Evolutionary conservation across 192 early-diverging fungal genomes (phyloP), one percentile per base, ranked within the genome.

Genomic region (Umbelopsis ramanniana): DNA sequence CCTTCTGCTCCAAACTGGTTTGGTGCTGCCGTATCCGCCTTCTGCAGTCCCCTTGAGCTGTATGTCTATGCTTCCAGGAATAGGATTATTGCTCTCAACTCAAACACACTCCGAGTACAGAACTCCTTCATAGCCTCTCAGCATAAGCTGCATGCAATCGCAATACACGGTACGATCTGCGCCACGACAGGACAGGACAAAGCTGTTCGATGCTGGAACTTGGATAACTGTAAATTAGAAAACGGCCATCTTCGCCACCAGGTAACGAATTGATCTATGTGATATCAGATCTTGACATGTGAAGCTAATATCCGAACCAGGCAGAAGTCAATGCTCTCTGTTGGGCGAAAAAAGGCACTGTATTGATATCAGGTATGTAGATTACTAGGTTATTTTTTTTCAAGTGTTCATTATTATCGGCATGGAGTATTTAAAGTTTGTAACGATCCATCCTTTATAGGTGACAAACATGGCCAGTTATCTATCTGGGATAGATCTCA

Each of bases 11-110:
- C 57, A 22, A 63, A 63, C 15, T 63, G 57, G 57, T 63, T 63
- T 35, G 33, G 33, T 11, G 17, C 57, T 37, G 17, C 24, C 33
- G 12, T 63, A 17, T 19, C 57, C 2, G 57, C 57, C 15, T 2
- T 63, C 2, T 37, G 57, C 12, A 14, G 2, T 0, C 12, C 33
- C 0, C 57, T 63, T 5, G 33, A 35, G 2, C 17, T 63, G 11
- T 63, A 63, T 63, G 57, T 63, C 26, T 63, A 63, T 35, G 57
- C 57, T 29, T 63, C 57, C 17, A 14, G 57, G 57, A 63, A 38
- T n/a, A 63, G n/a, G 19, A 15, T 63, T 11, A 37, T 63, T 26
- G 57, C 57, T 26, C 26, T 63, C 24, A 37, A 63, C 33, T 19
- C 57, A 22, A 63, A 12, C 26, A 63, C 57, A 17, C 57, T 63